Base-by-base conservation (phyloP, 192 early-diverging fungal genomes). In the Obelidium mucronatum region DNA sequence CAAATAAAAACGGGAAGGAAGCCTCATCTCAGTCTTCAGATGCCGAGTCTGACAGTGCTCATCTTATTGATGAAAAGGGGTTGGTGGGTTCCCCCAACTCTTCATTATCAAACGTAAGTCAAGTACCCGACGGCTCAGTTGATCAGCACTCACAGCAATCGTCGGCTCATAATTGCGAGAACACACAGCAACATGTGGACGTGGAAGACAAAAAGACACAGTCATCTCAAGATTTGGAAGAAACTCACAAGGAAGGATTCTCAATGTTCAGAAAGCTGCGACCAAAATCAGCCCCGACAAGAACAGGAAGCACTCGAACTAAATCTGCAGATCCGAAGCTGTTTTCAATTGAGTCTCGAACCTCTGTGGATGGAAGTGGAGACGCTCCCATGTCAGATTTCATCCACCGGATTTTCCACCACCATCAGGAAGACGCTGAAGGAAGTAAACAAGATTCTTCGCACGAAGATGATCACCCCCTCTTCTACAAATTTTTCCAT, bases 241-340 rank as follows among this genome's bases (percentile, higher is more conserved):
- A 30, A 51, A 11, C 24, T 42, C 19, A 51, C 13, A 33, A 17
- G 22, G 67, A 44, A 33, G 30, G 42, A 33, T 24, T 68, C n/a
- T 68, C 31, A 24, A 52, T 68, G 42, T 68, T 68, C 28, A 15
- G 28, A 44, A 68, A 68, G 31, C 19, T 44, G 22, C 22, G 70
- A 22, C 70, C 70, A 72, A 55, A 59, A n/a, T 72, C 70, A 0
- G 70, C 70, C 8, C 70, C 70, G 11, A 37, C 70, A n/a, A 22
- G 54, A 2, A 36, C 70, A 11, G 11, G 4, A 4, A 22, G 11
- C 30, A n/a, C 15, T 26, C 28, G 55, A 55, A 72, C 33, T 17
- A 26, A 8, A 4, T 4, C 59, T 44, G n/a, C 31, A 30, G 34
- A 59, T 30, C 39, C 67, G 42, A 42, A 68, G 22, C 13, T 65